Percentiles rank a stretch among this genome's conserved stretches.
phyloP scores from a whole-genome alignment of 345 rosid species.

The Ceriops decandra region DNA sequence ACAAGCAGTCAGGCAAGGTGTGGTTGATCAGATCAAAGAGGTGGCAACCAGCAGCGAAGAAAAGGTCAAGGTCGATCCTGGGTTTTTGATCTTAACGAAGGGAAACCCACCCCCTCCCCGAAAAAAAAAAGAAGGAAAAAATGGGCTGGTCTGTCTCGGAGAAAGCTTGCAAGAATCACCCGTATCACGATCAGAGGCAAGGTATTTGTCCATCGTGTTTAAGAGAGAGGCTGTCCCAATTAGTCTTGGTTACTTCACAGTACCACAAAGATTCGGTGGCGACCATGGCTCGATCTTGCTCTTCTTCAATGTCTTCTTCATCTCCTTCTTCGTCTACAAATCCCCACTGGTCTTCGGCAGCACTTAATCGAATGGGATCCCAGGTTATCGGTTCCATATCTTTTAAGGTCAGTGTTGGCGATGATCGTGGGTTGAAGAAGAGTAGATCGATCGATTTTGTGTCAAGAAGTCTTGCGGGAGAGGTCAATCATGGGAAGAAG shows the following conservation, averaged over 20 bases:
- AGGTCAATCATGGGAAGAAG: conserved; percentile 33
- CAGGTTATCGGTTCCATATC: conserved; percentile 37
- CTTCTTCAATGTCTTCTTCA: conserved; percentile 1
- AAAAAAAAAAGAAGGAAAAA: neutral
- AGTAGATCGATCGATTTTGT: conserved; percentile 65
- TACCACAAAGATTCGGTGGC: neutral
- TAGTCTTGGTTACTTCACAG: neutral
- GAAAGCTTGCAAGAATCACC: conserved; percentile 33
- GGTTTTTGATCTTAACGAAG: neutral
- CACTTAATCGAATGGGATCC: conserved; percentile 30
- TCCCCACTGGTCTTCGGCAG: conserved; percentile 24
- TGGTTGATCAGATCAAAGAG: too few relatives aligned
- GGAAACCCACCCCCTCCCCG: too few relatives aligned
- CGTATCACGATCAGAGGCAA: conserved; percentile 18
- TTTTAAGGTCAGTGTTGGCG: conserved; percentile 23
- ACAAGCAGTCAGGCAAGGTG: too few relatives aligned
- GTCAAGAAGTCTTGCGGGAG: conserved; percentile 29
- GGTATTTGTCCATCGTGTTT: conserved; percentile 50
- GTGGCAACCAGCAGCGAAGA: too few relatives aligned
- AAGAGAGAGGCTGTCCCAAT: conserved; percentile 31
- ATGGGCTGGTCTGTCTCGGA: conserved; percentile 29
- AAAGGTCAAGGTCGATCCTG: neutral
- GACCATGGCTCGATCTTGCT: neutral
- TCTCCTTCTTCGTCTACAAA: conserved; percentile 14
- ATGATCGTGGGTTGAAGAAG: conserved; percentile 54